These are phyloP conservation scores for Yamadazyma paraphyllophila DNA, from an alignment of 805 yeast species.

Conservation along the genomic window DNA sequence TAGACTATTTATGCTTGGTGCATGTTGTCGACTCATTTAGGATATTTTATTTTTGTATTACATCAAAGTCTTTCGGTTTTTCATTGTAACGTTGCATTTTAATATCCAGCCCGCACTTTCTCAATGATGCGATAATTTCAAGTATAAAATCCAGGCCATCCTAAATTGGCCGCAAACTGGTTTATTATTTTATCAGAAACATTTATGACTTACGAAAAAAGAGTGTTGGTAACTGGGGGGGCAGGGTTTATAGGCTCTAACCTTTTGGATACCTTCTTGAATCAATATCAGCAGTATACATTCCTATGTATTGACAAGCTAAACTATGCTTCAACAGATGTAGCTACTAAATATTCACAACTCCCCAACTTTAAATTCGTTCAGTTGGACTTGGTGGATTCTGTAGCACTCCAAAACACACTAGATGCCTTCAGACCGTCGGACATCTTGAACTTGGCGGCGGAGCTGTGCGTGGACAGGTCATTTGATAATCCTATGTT, in stretches of 20 bases:
- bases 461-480: constrained; percentile 54
- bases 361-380: constrained; percentile 20
- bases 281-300: constrained; percentile 23
- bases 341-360: constrained; percentile 18
- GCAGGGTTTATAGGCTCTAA: constrained; percentile 59
- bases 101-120: background rate
- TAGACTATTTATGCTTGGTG: background rate
- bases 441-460: constrained; percentile 51
- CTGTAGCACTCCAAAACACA: constrained; percentile 18
- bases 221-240: constrained; percentile 51
- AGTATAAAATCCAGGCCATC: background rate
- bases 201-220: constrained; percentile 3
- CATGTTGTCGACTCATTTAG: background rate
- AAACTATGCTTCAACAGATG: constrained; percentile 42
- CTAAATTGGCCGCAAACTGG: background rate
- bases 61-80: background rate
- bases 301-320: constrained; percentile 48
- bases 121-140: background rate
- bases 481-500: constrained; percentile 45
- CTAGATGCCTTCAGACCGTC: constrained; percentile 16
- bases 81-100: constrained; percentile 10
- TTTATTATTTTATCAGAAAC: background rate
- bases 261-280: constrained; percentile 36
- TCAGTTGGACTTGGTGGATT: constrained; percentile 36
- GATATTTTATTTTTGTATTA: background rate